Evolutionary conservation across 306 rosid genomes (phyloP).

Genomic region (Ormosia emarginata): DNA sequence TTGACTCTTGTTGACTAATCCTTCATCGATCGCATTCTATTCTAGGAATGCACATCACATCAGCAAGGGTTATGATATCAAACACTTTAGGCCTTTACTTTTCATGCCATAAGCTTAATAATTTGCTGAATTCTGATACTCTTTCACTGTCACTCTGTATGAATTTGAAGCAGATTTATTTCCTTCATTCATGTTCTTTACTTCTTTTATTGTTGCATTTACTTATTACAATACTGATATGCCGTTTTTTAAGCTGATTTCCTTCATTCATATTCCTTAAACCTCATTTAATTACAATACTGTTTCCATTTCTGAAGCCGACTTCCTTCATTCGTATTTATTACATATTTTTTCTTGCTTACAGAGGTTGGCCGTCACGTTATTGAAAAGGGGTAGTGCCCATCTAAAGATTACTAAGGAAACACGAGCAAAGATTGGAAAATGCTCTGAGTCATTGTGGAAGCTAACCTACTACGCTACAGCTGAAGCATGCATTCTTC

Average conservation of each 20-base stretch:
- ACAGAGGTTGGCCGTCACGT: constrained; percentile 71
- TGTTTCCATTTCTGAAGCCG: background rate
- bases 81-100: background rate
- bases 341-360: constrained; percentile 17
- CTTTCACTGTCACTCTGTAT: too few species aligned
- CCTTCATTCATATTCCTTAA: too few species aligned
- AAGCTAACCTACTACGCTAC: constrained; percentile 76
- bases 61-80: background rate
- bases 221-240: too few species aligned
- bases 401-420: constrained; percentile 59
- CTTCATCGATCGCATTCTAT: background rate
- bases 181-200: too few species aligned
- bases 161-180: too few species aligned
- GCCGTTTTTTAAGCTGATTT: too few species aligned
- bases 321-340: background rate
- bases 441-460: constrained; percentile 97
- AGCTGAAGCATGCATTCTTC: constrained; percentile 72
- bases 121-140: background rate
- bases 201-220: background rate
- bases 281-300: background rate
- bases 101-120: background rate
- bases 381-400: constrained; percentile 50
- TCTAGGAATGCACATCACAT: constrained; percentile 1
- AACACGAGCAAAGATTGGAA: constrained; percentile 62
- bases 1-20: too few species aligned